Conservation (phyloP, 2,329 filamentous ascomycete species). For the Curvularia sp. region DNA sequence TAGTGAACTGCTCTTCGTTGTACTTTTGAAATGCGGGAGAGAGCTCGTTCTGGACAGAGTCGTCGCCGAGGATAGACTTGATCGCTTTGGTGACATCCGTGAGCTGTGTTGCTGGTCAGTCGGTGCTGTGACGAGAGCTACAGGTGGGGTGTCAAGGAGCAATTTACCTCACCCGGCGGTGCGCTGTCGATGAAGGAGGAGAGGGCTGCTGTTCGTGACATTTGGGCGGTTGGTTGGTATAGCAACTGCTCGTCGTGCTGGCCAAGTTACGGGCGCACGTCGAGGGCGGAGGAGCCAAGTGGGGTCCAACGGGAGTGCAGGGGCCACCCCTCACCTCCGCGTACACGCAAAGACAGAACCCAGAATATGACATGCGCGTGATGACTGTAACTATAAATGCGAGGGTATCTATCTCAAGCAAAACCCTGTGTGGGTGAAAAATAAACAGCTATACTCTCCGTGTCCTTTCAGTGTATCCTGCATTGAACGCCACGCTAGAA, state of each 20-base stretch:
- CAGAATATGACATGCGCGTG: neutral
- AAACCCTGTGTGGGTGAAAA: conserved; percentile 4
- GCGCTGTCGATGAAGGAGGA: conserved; percentile 90
- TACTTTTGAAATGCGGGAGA: conserved; percentile 89
- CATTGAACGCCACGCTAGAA: conserved; percentile 40
- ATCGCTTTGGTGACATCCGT: conserved; percentile 91
- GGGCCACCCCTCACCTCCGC: conserved; percentile 13
- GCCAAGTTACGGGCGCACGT: conserved; percentile 31
- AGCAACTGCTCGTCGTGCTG: conserved; percentile 19
- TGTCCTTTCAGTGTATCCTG: neutral
- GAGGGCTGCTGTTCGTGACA: conserved; percentile 52
- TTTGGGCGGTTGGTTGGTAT: conserved; percentile 20
- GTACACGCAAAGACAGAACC: conserved; percentile 1
- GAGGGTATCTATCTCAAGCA: conserved; percentile 25
- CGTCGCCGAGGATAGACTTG: conserved; percentile 79
- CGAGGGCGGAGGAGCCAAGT: conserved; percentile 29
- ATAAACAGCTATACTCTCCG: neutral
- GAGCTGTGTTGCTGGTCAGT: conserved; percentile 64
- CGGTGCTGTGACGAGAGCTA: conserved; percentile 1
- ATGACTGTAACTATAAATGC: neutral
- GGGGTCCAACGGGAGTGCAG: conserved; percentile 31
- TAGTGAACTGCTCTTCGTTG: conserved; percentile 92
- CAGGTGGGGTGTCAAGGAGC: conserved; percentile 17
- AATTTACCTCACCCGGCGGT: conserved; percentile 90
- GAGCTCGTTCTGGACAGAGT: conserved; percentile 73